These are phyloP conservation scores for Nakaseomyces bracarensis DNA, from an alignment of 1,139 yeast species.

Conservation along the genomic window DNA sequence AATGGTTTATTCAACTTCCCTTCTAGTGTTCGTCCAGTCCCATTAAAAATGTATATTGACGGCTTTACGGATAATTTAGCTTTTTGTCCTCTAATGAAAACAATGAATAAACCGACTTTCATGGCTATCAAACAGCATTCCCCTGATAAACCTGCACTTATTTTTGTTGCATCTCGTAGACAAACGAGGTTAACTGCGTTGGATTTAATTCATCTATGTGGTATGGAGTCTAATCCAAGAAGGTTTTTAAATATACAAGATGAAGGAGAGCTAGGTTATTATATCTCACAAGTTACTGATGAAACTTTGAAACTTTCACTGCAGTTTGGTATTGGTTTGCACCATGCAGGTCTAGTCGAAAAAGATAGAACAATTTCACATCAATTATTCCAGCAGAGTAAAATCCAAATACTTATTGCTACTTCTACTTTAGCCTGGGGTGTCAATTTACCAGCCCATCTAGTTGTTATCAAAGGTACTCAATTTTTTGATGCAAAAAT, in stretches of 20 bases:
- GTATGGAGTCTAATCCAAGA: slow-evolving; percentile 88
- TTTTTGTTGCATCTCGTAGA: slow-evolving; percentile 94
- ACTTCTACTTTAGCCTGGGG: slow-evolving; percentile 85
- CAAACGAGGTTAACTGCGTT: slow-evolving; percentile 93
- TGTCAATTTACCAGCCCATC: slow-evolving; percentile 53
- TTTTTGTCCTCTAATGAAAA: slow-evolving; percentile 91
- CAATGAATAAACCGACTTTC: slow-evolving; percentile 97
- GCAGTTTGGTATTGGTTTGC: slow-evolving; percentile 94
- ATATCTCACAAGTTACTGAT: slow-evolving; percentile 65
- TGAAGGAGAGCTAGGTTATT: slow-evolving; percentile 64
- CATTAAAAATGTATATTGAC: slow-evolving; percentile 93
- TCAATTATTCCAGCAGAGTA: slow-evolving; percentile 71
- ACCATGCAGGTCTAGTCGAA: slow-evolving; percentile 95
- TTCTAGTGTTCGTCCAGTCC: slow-evolving; percentile 94
- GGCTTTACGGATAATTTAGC: slow-evolving; percentile 95
- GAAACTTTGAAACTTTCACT: slow-evolving; percentile 77
- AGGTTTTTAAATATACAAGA: slow-evolving; percentile 64
- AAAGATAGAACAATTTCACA: slow-evolving; percentile 85
- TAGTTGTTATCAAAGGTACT: slow-evolving; percentile 53
- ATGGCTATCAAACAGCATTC: slow-evolving; percentile 95
- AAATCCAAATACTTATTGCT: slow-evolving; percentile 84
- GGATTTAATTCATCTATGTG: slow-evolving; percentile 88
- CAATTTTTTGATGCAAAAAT: slow-evolving; percentile 39
- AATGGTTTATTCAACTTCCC: slow-evolving; percentile 86
- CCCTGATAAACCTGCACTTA: slow-evolving; percentile 82